A percentile compares a stretch with the other conserved stretches of the same genome.
Evolutionary conservation across 768 basidiomycete genomes (phyloP).

Genomic region (Pulveroboletus sp.): DNA sequence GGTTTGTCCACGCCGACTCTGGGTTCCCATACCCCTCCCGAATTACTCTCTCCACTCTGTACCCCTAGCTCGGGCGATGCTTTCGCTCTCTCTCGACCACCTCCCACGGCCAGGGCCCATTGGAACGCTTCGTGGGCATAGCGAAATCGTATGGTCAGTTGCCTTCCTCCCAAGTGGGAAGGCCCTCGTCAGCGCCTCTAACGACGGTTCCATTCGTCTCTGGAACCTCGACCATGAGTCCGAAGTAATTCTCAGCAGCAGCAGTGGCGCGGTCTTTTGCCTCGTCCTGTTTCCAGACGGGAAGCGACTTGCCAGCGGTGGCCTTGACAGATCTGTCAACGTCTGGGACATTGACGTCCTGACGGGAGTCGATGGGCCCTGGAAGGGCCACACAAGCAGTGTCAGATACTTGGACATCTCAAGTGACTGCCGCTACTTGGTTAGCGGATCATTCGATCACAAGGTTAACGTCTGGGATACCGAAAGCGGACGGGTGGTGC

Average conservation of each 20-base stretch:
- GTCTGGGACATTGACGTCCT: slow-evolving; percentile 27
- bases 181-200: slow-evolving; percentile 25
- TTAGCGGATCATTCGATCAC: slow-evolving; percentile 30
- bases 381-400: slow-evolving; percentile 23
- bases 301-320: slow-evolving; percentile 25
- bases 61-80: slow-evolving; percentile 26
- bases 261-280: slow-evolving; percentile 23
- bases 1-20: slow-evolving; percentile 27
- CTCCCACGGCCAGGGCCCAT: slow-evolving; percentile 22
- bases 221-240: slow-evolving; percentile 25
- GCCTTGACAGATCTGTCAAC: slow-evolving; percentile 29
- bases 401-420: slow-evolving; percentile 28
- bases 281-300: slow-evolving; percentile 26
- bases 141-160: slow-evolving; percentile 27
- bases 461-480: slow-evolving; percentile 29
- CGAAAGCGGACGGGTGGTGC: slow-evolving; percentile 22
- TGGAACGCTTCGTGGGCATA: slow-evolving; percentile 21
- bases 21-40: slow-evolving; percentile 19
- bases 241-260: slow-evolving; percentile 22
- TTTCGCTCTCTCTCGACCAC: slow-evolving; percentile 30
- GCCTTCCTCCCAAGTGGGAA: slow-evolving; percentile 26
- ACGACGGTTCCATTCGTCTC: slow-evolving; percentile 28
- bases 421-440: slow-evolving; percentile 26
- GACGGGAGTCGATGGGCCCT: slow-evolving; percentile 14
- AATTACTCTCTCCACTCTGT: slow-evolving; percentile 18